Conservation (phyloP, 306 rosid genomes). For the Inga laurina region DNA sequence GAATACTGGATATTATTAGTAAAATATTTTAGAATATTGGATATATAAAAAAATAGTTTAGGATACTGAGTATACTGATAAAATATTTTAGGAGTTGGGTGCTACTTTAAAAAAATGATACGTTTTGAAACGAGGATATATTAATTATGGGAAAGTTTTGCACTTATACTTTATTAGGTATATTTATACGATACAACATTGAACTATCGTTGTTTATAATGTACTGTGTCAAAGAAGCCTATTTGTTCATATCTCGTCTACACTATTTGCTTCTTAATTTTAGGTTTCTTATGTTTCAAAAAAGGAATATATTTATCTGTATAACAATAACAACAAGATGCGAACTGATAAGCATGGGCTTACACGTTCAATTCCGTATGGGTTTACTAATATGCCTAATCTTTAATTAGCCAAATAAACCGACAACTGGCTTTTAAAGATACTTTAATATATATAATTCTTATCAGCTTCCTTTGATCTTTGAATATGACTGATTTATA, state of each 20-base stretch:
- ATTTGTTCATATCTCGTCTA: not conserved
- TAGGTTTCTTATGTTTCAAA: not conserved
- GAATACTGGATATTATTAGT: too few species aligned
- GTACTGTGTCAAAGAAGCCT: not conserved
- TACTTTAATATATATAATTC: not conserved
- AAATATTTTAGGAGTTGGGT: too few species aligned
- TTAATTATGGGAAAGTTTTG: not conserved
- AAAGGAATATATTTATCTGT: slow-evolving; percentile 4
- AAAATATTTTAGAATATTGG: too few species aligned
- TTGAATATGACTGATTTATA: slow-evolving; percentile 19
- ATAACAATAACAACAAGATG: not conserved
- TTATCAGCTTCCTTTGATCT: slow-evolving; percentile 2
- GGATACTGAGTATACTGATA: too few species aligned
- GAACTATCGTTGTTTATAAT: not conserved
- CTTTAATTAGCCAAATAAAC: not conserved
- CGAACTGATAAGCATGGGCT: slow-evolving; percentile 21
- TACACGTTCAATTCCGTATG: slow-evolving; percentile 29
- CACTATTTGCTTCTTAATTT: not conserved
- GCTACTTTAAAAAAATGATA: too few species aligned
- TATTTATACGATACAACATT: not conserved
- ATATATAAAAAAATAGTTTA: too few species aligned
- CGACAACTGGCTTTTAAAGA: slow-evolving; percentile 8
- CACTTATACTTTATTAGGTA: not conserved
- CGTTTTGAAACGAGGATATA: too few species aligned
- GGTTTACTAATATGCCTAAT: slow-evolving; percentile 12